These are phyloP conservation scores for Gossypium bickii DNA, from an alignment of 345 rosid species.

Conservation along the genomic window DNA sequence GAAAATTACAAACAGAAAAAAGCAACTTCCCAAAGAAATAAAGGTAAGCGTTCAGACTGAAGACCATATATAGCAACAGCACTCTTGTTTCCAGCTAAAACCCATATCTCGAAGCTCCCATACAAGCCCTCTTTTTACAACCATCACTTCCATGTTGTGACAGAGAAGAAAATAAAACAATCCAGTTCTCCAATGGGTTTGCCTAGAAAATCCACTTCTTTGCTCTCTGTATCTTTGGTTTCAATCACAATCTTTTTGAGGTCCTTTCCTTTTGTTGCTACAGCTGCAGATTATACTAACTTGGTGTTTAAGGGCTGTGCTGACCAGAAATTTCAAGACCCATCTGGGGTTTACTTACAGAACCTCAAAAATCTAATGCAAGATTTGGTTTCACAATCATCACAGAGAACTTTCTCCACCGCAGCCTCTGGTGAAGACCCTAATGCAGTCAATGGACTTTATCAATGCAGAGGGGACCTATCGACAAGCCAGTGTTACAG, in stretches of 20 bases:
- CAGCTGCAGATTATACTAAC: constrained; percentile 37
- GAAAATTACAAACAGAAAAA: background rate
- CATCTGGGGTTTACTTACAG: constrained; percentile 47
- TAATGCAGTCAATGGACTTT: constrained; percentile 52
- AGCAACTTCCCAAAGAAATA: background rate
- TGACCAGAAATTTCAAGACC: constrained; percentile 55
- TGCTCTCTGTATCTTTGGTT: constrained; percentile 8
- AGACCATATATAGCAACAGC: background rate
- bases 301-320: constrained; percentile 82
- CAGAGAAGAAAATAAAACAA: background rate
- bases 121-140: constrained; percentile 11
- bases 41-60: background rate
- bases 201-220: constrained; percentile 13
- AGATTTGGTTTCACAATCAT: constrained; percentile 58
- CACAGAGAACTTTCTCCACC: constrained; percentile 37
- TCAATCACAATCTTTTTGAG: constrained; percentile 19
- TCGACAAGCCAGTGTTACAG: constrained; percentile 42
- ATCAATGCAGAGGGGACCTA: constrained; percentile 91
- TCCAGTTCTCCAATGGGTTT: constrained; percentile 22
- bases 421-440: constrained; percentile 53
- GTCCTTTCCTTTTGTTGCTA: background rate
- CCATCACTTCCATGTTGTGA: constrained; percentile 6
- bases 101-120: constrained; percentile 13
- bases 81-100: constrained; percentile 9
- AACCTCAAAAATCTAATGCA: constrained; percentile 55